phyloP scores from a whole-genome alignment of 352 stramenopile species.

The Phytopythium mirpurense region DNA sequence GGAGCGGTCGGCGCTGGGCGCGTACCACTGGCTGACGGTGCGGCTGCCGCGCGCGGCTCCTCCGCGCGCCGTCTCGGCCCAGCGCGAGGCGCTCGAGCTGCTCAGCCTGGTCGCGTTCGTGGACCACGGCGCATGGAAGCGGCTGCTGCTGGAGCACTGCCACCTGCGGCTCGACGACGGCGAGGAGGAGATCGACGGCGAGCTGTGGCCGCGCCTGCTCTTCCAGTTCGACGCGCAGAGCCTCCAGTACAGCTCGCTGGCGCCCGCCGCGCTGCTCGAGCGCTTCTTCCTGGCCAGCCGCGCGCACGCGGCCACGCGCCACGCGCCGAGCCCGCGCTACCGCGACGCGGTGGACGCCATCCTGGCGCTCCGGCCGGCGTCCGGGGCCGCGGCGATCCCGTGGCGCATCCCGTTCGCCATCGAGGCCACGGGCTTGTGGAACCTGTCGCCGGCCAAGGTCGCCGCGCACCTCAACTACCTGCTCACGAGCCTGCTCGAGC shows the following conservation, averaged over 20 bases:
- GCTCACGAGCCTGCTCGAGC: slow-evolving; percentile 17
- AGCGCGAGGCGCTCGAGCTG: slow-evolving; percentile 32
- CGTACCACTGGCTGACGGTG: slow-evolving; percentile 20
- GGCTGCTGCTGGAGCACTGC: slow-evolving; percentile 23
- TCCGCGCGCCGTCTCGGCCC: slow-evolving; percentile 4
- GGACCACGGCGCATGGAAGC: slow-evolving; percentile 30
- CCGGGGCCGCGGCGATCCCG: slow-evolving; percentile 11
- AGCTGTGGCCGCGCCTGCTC: slow-evolving; percentile 18
- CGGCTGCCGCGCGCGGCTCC: slow-evolving; percentile 13
- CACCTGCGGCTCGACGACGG: slow-evolving; percentile 22
- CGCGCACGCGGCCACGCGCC: neutral
- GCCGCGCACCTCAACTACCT: slow-evolving; percentile 17
- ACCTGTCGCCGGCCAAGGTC: slow-evolving; percentile 14
- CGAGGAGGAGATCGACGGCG: slow-evolving; percentile 21
- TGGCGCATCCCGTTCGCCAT: slow-evolving; percentile 20
- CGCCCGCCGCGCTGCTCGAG: slow-evolving; percentile 17
- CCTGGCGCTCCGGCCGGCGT: slow-evolving; percentile 9
- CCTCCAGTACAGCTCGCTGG: slow-evolving; percentile 22
- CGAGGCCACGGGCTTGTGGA: slow-evolving; percentile 18
- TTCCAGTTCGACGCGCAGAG: slow-evolving; percentile 20
- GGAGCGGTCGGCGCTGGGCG: slow-evolving; percentile 18
- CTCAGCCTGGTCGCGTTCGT: slow-evolving; percentile 25
- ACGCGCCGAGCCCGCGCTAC: slow-evolving; percentile 13
- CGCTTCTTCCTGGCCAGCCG: slow-evolving; percentile 24
- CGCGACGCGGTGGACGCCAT: slow-evolving; percentile 17